phyloP scores from a whole-genome alignment of 129 eudicot species.

The Flaveria bidentis region DNA sequence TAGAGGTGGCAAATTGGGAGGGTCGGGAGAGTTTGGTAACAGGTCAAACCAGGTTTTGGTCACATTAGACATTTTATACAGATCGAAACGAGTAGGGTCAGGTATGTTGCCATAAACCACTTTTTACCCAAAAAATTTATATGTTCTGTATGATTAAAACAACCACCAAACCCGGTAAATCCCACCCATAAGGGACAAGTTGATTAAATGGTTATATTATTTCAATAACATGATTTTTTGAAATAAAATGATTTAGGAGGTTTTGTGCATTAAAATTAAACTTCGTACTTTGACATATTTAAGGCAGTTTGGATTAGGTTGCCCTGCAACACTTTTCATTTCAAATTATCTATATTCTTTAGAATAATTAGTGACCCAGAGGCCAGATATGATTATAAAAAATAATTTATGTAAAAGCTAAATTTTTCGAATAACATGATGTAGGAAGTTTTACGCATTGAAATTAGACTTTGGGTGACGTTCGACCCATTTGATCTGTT shows the following conservation, averaged over 20 bases:
- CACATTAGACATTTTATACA: neutral
- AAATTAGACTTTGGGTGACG: neutral
- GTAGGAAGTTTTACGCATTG: neutral
- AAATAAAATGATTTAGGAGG: neutral
- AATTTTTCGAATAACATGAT: neutral
- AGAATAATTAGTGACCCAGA: neutral
- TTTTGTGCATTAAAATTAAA: neutral
- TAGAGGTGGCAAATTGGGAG: conserved; percentile 7
- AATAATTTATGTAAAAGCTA: neutral
- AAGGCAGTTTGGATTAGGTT: neutral
- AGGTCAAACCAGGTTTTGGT: neutral
- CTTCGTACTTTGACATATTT: neutral
- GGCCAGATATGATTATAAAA: neutral
- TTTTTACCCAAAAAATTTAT: neutral
- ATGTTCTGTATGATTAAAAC: neutral
- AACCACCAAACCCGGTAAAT: too few species aligned
- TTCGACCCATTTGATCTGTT: conserved; percentile 1
- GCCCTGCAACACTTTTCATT: neutral
- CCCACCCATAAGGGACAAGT: too few species aligned
- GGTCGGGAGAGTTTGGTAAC: neutral
- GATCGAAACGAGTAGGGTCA: neutral
- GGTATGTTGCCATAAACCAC: neutral
- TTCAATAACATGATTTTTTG: neutral
- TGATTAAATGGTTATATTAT: neutral
- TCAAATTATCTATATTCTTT: neutral